Evolutionary conservation across 768 basidiomycete species (phyloP).

Genomic region (Macrocybe gigantea): DNA sequence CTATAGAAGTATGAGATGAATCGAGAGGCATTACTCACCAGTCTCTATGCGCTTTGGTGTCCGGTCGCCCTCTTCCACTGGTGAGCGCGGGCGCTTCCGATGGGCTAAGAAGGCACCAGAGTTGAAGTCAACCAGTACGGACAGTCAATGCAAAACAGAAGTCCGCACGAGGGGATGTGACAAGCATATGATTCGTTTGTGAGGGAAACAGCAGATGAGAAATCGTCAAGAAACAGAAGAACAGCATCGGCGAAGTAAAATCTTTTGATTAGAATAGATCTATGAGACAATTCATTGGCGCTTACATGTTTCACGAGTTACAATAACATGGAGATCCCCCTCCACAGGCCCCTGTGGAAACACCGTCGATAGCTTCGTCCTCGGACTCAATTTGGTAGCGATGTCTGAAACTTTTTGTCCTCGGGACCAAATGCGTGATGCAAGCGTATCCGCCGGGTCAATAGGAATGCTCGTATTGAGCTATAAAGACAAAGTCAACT

Average conservation of each 20-base stretch:
- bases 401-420: neutral
- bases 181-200: slow-evolving; percentile 6
- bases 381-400: neutral
- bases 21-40: neutral
- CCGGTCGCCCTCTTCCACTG: slow-evolving; percentile 5
- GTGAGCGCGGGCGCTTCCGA: slow-evolving; percentile 5
- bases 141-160: no score
- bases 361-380: neutral
- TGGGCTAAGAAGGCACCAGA: slow-evolving; percentile 6
- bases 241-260: neutral
- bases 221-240: neutral
- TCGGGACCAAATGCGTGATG: neutral
- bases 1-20: no score
- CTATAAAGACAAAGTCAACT: no score
- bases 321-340: no score
- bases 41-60: slow-evolving; percentile 5
- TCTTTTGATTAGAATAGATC: no score
- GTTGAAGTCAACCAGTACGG: neutral
- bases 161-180: neutral
- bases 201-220: neutral
- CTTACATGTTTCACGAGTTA: no score
- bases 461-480: neutral
- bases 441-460: neutral
- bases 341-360: no score
- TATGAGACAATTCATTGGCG: no score